Evolutionary conservation across 495 filamentous ascomycete species (phyloP).

Genomic region (Trypethelium eluteriae): DNA sequence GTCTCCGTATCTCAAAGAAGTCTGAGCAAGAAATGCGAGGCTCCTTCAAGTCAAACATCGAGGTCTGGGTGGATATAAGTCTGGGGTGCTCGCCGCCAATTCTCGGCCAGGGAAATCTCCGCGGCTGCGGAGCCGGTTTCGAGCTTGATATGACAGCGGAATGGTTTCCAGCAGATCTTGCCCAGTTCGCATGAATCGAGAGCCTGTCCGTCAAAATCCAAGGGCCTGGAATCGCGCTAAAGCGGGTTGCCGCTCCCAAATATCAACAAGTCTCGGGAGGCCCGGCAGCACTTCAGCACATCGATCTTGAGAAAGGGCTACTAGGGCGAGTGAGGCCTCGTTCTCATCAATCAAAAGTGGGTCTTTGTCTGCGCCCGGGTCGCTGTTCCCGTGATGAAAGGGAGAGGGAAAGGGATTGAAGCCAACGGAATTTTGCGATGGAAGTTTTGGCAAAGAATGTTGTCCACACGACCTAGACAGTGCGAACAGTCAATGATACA

Average conservation of each 20-base stretch:
- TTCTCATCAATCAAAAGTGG: neutral
- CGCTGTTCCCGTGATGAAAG: neutral
- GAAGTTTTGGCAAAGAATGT: conserved; percentile 1
- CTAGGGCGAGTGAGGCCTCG: neutral
- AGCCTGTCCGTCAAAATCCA: neutral
- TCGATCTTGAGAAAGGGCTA: neutral
- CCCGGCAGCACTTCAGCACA: neutral
- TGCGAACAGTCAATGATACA: neutral
- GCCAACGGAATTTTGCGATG: neutral
- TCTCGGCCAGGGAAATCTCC: neutral
- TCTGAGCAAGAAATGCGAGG: neutral
- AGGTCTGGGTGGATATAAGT: neutral
- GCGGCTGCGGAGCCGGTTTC: conserved; percentile 1
- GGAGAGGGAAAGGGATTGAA: neutral
- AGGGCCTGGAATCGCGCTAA: conserved; percentile 4
- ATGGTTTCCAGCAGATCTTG: neutral
- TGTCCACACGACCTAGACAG: neutral
- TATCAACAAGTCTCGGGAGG: conserved; percentile 1
- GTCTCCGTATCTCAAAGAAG: neutral
- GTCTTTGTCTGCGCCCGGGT: neutral
- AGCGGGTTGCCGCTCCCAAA: conserved; percentile 9
- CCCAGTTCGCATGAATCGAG: neutral
- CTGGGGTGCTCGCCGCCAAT: neutral
- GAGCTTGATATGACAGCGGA: neutral
- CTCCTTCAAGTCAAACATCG: neutral